A percentile compares a stretch with the other conserved stretches of the same genome.
Evolutionary conservation across 1,284 basidiomycete species (phyloP).

Genomic region (Trichosporon sp.): DNA sequence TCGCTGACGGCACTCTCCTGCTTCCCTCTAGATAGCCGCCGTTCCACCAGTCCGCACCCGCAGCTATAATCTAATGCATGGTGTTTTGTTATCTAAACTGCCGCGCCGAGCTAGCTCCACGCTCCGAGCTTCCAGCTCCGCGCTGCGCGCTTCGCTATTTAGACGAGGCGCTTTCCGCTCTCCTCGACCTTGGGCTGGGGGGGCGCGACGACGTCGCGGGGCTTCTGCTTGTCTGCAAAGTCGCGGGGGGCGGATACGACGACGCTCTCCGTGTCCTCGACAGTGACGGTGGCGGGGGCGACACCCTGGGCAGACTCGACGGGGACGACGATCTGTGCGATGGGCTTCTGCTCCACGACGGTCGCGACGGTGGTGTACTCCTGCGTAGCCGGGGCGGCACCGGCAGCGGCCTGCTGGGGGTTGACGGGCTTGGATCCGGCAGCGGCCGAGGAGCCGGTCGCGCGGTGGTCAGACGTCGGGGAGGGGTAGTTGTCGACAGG

Average conservation of each 20-base stretch:
- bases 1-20: too few relatives aligned
- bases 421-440: not conserved
- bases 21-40: too few relatives aligned
- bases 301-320: constrained; percentile 8
- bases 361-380: constrained; percentile 35
- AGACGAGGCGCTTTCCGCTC: constrained; percentile 28
- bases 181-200: constrained; percentile 7
- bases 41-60: too few relatives aligned
- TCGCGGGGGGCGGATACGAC: not conserved
- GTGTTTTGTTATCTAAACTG: constrained; percentile 1
- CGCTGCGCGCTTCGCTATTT: constrained; percentile 3
- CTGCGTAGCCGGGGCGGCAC: too few relatives aligned
- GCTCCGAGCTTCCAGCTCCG: not conserved
- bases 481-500: not conserved
- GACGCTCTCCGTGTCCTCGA: not conserved
- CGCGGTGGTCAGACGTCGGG: not conserved
- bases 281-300: not conserved
- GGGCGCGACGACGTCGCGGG: constrained; percentile 6
- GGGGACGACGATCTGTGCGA: constrained; percentile 41
- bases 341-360: constrained; percentile 44
- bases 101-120: not conserved
- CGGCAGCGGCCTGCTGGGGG: too few relatives aligned
- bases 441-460: not conserved
- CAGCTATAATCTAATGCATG: not conserved
- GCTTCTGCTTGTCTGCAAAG: constrained; percentile 10